These are phyloP conservation scores for Epichloe glyceriae DNA, from an alignment of 2,329 filamentous ascomycete species.

Conservation along the genomic window DNA sequence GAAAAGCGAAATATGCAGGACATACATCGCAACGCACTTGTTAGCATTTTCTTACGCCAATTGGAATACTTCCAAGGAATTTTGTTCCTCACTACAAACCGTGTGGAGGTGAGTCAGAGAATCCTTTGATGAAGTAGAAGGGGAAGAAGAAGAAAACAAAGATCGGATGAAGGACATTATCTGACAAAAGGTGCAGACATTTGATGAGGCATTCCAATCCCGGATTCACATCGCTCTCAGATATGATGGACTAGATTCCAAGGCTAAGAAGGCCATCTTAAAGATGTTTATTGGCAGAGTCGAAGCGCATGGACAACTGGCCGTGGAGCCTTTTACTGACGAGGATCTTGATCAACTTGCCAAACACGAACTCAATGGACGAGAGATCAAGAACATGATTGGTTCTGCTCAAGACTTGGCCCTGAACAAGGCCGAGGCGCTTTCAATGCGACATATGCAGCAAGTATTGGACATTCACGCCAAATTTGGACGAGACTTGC, in stretches of 20 bases:
- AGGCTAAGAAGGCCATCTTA: conserved; percentile 70
- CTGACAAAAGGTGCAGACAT: conserved; percentile 38
- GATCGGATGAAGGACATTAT: not conserved
- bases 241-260: conserved; percentile 60
- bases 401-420: conserved; percentile 73
- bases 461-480: conserved; percentile 75
- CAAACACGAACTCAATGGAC: conserved; percentile 48
- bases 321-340: conserved; percentile 48
- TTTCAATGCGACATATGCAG: conserved; percentile 68
- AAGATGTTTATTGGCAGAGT: conserved; percentile 71
- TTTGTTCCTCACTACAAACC: conserved; percentile 78
- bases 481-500: conserved; percentile 72
- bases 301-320: conserved; percentile 46
- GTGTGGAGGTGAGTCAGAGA: conserved; percentile 45
- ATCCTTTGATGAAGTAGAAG: not conserved
- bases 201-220: conserved; percentile 82
- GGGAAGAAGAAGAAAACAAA: not conserved
- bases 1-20: conserved; percentile 75
- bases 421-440: conserved; percentile 55
- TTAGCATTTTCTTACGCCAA: conserved; percentile 74
- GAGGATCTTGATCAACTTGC: conserved; percentile 55
- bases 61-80: conserved; percentile 91
- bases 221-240: conserved; percentile 76
- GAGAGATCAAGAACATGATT: conserved; percentile 79
- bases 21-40: conserved; percentile 72